Evolutionary conservation across 1,284 basidiomycete genomes (phyloP).

Genomic region (Leccinum laetum): DNA sequence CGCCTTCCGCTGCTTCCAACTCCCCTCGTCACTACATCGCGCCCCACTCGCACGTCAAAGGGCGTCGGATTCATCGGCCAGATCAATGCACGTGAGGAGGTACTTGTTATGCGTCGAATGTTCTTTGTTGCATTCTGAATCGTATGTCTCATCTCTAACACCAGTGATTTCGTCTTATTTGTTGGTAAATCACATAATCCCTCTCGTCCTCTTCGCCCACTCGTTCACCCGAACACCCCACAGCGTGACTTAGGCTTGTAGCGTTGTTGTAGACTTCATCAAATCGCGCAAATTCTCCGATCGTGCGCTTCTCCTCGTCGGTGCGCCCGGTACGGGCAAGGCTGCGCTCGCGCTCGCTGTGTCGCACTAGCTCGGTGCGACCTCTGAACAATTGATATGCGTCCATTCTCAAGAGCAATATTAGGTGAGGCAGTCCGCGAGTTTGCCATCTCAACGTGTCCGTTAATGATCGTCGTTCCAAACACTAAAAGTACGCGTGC

Average conservation of each 20-base stretch:
- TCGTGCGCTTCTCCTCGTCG: constrained; percentile 85
- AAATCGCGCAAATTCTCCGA: constrained; percentile 92
- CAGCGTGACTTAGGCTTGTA: constrained; percentile 68
- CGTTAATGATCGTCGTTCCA: constrained; percentile 60
- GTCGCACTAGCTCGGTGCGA: constrained; percentile 91
- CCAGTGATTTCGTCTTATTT: too few species aligned
- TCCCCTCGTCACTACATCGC: too few species aligned
- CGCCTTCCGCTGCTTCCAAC: too few species aligned
- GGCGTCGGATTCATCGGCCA: constrained; percentile 93
- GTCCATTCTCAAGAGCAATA: too few species aligned
- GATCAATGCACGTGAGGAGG: constrained; percentile 81
- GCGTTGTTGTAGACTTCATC: constrained; percentile 89
- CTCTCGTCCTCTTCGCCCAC: background rate
- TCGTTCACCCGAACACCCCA: background rate
- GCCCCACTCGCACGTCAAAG: constrained; percentile 25
- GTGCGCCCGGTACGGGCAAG: constrained; percentile 93
- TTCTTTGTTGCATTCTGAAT: background rate
- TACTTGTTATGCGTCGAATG: constrained; percentile 27
- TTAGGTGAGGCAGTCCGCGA: constrained; percentile 27
- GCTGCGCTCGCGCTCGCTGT: constrained; percentile 95
- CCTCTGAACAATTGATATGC: too few species aligned
- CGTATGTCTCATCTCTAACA: too few species aligned
- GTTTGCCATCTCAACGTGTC: constrained; percentile 54
- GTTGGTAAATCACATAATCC: background rate
- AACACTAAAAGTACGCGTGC: constrained; percentile 62